phyloP scores from a whole-genome alignment of 2,329 filamentous ascomycete species.

The Cercospora sesami region DNA sequence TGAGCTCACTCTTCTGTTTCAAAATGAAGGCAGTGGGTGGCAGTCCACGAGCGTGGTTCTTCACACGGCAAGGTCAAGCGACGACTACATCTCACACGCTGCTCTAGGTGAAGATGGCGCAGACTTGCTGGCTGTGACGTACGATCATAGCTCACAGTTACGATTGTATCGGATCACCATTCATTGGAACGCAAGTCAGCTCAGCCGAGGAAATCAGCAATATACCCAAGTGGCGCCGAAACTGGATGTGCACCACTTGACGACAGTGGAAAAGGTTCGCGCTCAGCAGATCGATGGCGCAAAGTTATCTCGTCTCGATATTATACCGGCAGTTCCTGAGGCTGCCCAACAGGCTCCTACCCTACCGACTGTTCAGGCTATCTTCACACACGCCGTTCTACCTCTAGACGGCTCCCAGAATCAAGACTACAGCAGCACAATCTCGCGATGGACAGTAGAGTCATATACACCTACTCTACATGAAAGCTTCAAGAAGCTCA shows the following conservation, averaged over 20 bases:
- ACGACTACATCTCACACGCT: slow-evolving; percentile 78
- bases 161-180: slow-evolving; percentile 72
- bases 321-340: slow-evolving; percentile 53
- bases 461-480: slow-evolving; percentile 45
- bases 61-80: slow-evolving; percentile 39
- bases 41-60: slow-evolving; percentile 67
- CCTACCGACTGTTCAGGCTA: slow-evolving; percentile 62
- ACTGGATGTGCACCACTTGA: slow-evolving; percentile 33
- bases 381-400: slow-evolving; percentile 61
- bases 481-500: slow-evolving; percentile 42
- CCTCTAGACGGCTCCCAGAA: slow-evolving; percentile 53
- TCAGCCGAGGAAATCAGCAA: slow-evolving; percentile 36
- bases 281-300: slow-evolving; percentile 34
- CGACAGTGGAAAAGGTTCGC: slow-evolving; percentile 29
- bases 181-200: slow-evolving; percentile 64
- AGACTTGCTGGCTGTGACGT: slow-evolving; percentile 64
- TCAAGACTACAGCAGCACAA: slow-evolving; percentile 67
- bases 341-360: slow-evolving; percentile 56
- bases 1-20: slow-evolving; percentile 72
- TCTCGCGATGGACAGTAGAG: slow-evolving; percentile 79
- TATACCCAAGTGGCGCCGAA: slow-evolving; percentile 34
- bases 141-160: slow-evolving; percentile 70
- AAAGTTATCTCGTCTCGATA: slow-evolving; percentile 30
- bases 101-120: slow-evolving; percentile 60
- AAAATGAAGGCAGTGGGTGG: slow-evolving; percentile 70